Evolutionary conservation across 1,139 yeast genomes (phyloP).

Genomic region (Pichia sp.): DNA sequence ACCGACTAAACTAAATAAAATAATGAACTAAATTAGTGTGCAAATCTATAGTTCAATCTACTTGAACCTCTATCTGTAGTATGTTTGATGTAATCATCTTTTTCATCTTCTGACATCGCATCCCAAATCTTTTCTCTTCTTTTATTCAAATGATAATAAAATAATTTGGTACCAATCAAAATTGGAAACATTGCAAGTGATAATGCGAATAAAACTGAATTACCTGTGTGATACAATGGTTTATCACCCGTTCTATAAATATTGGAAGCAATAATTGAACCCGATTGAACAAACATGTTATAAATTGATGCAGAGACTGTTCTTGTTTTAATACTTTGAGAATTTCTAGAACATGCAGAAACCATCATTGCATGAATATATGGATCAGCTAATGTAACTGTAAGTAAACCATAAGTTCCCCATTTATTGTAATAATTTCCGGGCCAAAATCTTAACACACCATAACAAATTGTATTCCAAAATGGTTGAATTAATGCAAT

Average conservation of each 20-base stretch:
- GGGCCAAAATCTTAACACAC: slow-evolving; percentile 44
- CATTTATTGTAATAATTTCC: slow-evolving; percentile 43
- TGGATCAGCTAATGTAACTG: slow-evolving; percentile 42
- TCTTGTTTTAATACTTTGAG: slow-evolving; percentile 53
- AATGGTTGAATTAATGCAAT: slow-evolving; percentile 34
- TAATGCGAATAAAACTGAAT: slow-evolving; percentile 38
- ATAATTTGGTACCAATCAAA: too few relatives aligned
- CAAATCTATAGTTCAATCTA: too few relatives aligned
- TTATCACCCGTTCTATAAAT: slow-evolving; percentile 52
- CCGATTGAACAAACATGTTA: slow-evolving; percentile 57
- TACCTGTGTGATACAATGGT: slow-evolving; percentile 55
- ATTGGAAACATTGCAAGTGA: too few relatives aligned
- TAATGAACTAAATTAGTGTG: too few relatives aligned
- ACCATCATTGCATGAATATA: slow-evolving; percentile 53
- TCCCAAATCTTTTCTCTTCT: too few relatives aligned
- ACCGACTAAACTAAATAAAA: too few relatives aligned
- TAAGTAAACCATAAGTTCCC: slow-evolving; percentile 47
- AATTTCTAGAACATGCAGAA: slow-evolving; percentile 55
- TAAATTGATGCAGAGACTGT: slow-evolving; percentile 57
- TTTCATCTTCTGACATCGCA: too few relatives aligned
- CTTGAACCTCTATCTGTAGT: too few relatives aligned
- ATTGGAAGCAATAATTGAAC: slow-evolving; percentile 45
- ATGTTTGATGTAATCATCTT: too few relatives aligned
- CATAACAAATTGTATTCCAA: slow-evolving; percentile 36
- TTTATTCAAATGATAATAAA: too few relatives aligned